Conservation (phyloP, 2,329 filamentous ascomycete genomes). For the Aspergillus bombycis region DNA sequence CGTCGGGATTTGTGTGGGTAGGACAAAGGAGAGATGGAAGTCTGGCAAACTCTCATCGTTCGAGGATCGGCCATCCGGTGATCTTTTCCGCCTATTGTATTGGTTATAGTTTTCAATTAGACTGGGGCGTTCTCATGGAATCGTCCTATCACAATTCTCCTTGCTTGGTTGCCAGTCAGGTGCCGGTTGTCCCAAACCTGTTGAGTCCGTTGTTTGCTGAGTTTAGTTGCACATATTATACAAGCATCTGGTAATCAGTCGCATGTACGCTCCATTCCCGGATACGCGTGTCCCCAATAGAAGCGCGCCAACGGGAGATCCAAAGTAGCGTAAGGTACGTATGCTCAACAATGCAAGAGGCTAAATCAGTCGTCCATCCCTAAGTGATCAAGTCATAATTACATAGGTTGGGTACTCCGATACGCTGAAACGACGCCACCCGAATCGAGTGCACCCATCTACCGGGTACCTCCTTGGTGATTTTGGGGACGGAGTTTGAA, state of each 20-base stretch:
- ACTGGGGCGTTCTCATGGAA: background rate
- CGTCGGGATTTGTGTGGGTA: background rate
- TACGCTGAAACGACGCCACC: background rate
- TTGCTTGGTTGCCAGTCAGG: background rate
- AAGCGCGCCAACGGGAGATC: background rate
- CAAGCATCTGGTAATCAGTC: background rate
- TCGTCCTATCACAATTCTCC: slow-evolving; percentile 5
- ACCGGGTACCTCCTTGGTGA: background rate
- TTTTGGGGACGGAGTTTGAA: background rate
- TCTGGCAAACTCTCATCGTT: background rate
- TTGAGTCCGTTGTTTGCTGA: slow-evolving; percentile 1
- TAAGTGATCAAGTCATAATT: background rate
- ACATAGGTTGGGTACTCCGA: background rate
- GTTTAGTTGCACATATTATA: background rate
- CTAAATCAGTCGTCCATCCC: background rate
- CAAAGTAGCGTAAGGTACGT: background rate
- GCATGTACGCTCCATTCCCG: background rate
- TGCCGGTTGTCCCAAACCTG: background rate
- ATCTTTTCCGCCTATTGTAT: slow-evolving; percentile 16
- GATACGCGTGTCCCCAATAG: background rate
- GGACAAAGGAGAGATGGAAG: background rate
- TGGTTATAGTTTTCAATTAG: background rate
- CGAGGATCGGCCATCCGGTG: slow-evolving; percentile 7
- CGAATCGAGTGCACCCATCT: background rate
- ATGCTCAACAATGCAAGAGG: background rate